Percentiles rank a stretch among this genome's conserved stretches.
Conservation (phyloP, 768 basidiomycete genomes). For the Tremella mesenterica region DNA sequence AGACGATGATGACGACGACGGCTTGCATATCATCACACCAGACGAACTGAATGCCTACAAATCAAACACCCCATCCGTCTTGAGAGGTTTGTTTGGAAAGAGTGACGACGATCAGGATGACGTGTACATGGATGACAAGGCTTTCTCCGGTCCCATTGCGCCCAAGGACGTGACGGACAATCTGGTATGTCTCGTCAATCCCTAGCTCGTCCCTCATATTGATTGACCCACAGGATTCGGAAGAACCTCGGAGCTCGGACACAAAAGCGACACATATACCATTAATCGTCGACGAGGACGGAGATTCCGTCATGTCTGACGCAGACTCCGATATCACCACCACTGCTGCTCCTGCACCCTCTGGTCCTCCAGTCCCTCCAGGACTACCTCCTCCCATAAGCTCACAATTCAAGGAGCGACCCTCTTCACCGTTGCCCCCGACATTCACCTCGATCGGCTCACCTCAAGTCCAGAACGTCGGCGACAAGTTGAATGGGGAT, state of each 20-base stretch:
- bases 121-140: slow-evolving; percentile 30
- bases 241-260: neutral
- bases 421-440: slow-evolving; percentile 14
- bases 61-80: no score
- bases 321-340: slow-evolving; percentile 32
- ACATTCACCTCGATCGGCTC: slow-evolving; percentile 37
- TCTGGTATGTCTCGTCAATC: slow-evolving; percentile 12
- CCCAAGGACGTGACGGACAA: slow-evolving; percentile 23
- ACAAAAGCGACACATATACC: neutral
- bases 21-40: slow-evolving; percentile 57
- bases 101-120: slow-evolving; percentile 37
- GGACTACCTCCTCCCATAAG: neutral
- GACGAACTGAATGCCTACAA: slow-evolving; percentile 43
- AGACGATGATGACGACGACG: slow-evolving; percentile 53
- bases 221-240: neutral
- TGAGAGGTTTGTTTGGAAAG: neutral
- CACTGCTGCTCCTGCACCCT: neutral
- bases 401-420: neutral
- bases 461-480: slow-evolving; percentile 18
- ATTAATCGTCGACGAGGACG: slow-evolving; percentile 30
- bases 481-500: neutral
- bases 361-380: neutral
- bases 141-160: slow-evolving; percentile 16
- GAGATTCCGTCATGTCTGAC: slow-evolving; percentile 37
- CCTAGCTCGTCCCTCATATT: neutral